Evolutionary conservation across 768 basidiomycete genomes (phyloP).

Genomic region (Cystoderma amianthinum): DNA sequence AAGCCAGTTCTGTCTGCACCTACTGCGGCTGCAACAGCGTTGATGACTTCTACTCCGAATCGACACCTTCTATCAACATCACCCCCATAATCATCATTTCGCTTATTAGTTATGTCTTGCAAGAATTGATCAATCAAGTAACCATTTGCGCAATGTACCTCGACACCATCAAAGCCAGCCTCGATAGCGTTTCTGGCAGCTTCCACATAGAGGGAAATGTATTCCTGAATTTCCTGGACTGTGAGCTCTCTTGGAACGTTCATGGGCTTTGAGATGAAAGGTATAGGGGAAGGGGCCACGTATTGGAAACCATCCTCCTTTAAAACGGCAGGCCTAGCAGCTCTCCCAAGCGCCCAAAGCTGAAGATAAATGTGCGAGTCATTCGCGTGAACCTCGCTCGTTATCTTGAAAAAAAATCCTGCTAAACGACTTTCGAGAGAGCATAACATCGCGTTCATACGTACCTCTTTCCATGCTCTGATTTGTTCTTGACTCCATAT

Average conservation of each 20-base stretch:
- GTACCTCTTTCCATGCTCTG: conserved; percentile 46
- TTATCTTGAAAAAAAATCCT: conserved; percentile 28
- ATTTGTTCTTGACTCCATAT: conserved; percentile 62
- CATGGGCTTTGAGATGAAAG: background rate
- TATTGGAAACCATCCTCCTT: background rate
- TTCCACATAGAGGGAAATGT: conserved; percentile 30
- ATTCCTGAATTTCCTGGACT: conserved; percentile 30
- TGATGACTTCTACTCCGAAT: conserved; percentile 40
- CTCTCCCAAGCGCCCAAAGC: conserved; percentile 44
- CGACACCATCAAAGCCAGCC: conserved; percentile 43
- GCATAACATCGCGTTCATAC: conserved; percentile 9
- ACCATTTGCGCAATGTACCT: conserved; percentile 32
- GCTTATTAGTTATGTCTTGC: conserved; percentile 33
- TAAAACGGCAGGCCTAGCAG: conserved; percentile 10
- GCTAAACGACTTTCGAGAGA: background rate
- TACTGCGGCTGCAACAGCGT: conserved; percentile 27
- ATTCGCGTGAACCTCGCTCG: conserved; percentile 46
- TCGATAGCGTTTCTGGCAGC: conserved; percentile 33
- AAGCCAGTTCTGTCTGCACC: conserved; percentile 34
- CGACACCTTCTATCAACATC: conserved; percentile 40
- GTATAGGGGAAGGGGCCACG: conserved; percentile 2
- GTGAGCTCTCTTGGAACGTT: conserved; percentile 16
- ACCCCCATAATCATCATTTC: conserved; percentile 51
- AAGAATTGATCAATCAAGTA: conserved; percentile 39
- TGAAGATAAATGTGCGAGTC: conserved; percentile 41